Percentiles rank a stretch among this genome's conserved stretches.
Conservation (phyloP, 139 green algal genomes). For the Pleodorina starrii region DNA sequence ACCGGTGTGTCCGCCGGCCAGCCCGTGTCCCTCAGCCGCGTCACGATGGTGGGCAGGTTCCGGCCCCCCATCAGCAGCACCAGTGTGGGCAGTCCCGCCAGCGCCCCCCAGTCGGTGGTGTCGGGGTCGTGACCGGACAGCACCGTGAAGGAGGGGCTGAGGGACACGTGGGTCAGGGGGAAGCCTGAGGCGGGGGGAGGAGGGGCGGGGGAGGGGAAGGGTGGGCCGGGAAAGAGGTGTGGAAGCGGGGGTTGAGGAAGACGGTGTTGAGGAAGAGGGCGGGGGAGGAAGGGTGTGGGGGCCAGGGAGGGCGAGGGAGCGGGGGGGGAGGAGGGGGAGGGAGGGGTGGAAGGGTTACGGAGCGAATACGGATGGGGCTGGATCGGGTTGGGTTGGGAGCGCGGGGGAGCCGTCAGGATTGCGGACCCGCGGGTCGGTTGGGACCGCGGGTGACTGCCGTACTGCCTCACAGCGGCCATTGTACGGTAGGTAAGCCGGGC, state of each 20-base stretch:
- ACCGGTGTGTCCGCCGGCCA: conserved; percentile 58
- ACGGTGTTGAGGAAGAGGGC: not conserved
- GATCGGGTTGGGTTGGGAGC: too few species aligned
- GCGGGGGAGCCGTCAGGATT: too few species aligned
- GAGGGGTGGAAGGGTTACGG: too few species aligned
- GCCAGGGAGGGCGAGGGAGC: too few species aligned
- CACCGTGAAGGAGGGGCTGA: conserved; percentile 73
- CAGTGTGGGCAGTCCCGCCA: conserved; percentile 69
- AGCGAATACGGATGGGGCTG: too few species aligned
- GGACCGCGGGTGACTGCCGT: too few species aligned
- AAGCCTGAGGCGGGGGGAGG: conserved; percentile 67
- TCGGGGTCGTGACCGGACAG: conserved; percentile 70
- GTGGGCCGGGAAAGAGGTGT: not conserved
- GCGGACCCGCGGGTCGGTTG: too few species aligned
- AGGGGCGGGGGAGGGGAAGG: not conserved
- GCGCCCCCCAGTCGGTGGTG: conserved; percentile 65
- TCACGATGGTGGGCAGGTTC: conserved; percentile 56
- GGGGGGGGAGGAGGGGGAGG: too few species aligned
- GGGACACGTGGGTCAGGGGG: conserved; percentile 74
- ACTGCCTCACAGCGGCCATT: too few species aligned
- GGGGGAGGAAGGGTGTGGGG: too few species aligned
- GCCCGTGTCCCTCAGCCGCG: conserved; percentile 51
- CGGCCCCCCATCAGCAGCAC: conserved; percentile 83
- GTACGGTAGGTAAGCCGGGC: too few species aligned
- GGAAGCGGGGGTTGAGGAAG: not conserved